These are phyloP conservation scores for Cordyceps farinosa DNA, from an alignment of 2,329 filamentous ascomycete genomes.

Conservation along the genomic window DNA sequence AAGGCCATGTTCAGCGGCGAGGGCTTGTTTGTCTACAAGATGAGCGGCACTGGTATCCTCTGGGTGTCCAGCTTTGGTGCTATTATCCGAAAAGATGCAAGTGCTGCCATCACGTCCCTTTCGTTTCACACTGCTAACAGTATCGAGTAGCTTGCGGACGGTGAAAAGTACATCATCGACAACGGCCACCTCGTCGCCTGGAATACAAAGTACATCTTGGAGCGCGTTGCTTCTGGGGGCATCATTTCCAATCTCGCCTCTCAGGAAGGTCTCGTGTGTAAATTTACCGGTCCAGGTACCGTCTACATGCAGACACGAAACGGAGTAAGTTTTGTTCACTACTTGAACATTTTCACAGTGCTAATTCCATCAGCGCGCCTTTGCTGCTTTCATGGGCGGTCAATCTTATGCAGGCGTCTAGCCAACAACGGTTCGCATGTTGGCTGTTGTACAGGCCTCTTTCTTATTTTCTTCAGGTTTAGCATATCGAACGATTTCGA, in stretches of 20 bases:
- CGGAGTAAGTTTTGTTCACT: constrained; percentile 47
- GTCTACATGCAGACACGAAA: constrained; percentile 93
- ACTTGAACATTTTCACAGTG: neutral
- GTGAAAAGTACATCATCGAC: constrained; percentile 87
- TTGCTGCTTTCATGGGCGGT: constrained; percentile 50
- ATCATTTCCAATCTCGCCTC: constrained; percentile 83
- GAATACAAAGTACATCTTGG: constrained; percentile 92
- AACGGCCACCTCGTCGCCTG: constrained; percentile 93
- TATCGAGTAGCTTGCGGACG: constrained; percentile 48
- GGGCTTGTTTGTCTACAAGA: constrained; percentile 85
- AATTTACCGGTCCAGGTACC: constrained; percentile 86
- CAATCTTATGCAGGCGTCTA: constrained; percentile 36
- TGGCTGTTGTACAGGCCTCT: neutral
- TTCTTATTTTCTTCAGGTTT: neutral
- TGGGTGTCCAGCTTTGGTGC: constrained; percentile 95
- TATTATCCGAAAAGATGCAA: constrained; percentile 88
- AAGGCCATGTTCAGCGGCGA: constrained; percentile 96
- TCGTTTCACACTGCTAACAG: constrained; percentile 25
- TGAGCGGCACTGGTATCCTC: constrained; percentile 73
- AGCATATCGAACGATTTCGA: neutral
- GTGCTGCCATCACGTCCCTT: constrained; percentile 28
- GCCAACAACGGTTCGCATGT: neutral
- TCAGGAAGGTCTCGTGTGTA: constrained; percentile 88
- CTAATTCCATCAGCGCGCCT: constrained; percentile 41
- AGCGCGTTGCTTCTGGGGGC: constrained; percentile 85